Conservation (phyloP, 129 eudicot species). For the Flaveria brownii region DNA sequence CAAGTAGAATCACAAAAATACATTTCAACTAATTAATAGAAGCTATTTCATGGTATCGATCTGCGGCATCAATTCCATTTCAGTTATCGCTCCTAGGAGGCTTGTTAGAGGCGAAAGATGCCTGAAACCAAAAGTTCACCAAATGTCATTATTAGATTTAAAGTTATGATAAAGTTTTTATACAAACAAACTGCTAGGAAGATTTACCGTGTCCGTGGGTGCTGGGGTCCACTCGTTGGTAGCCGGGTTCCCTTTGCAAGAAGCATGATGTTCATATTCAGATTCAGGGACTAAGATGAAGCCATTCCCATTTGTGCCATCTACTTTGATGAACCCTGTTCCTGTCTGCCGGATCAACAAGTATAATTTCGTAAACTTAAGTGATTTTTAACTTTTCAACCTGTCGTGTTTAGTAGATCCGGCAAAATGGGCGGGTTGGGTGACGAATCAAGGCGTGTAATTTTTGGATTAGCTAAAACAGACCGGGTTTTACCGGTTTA, state of each 20-base stretch:
- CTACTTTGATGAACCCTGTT: conserved; percentile 88
- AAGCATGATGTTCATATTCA: conserved; percentile 44
- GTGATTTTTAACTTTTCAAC: not conserved
- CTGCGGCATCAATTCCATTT: conserved; percentile 23
- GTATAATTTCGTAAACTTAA: conserved; percentile 21
- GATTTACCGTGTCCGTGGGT: conserved; percentile 46
- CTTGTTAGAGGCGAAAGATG: conserved; percentile 41
- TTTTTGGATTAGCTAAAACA: not conserved
- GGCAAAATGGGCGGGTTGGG: not conserved
- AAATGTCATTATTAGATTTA: conserved; percentile 3
- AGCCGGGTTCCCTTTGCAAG: conserved; percentile 89
- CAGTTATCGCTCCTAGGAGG: conserved; percentile 74
- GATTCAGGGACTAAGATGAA: conserved; percentile 54
- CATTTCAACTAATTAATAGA: not conserved
- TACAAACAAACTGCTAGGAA: not conserved
- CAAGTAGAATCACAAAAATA: not conserved
- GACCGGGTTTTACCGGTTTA: not conserved
- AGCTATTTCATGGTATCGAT: conserved; percentile 20
- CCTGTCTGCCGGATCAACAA: conserved; percentile 68
- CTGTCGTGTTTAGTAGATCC: not conserved
- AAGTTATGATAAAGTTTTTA: not conserved
- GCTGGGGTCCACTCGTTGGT: conserved; percentile 96
- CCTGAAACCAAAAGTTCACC: conserved; percentile 45
- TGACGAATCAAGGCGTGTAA: not conserved
- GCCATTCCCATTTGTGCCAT: conserved; percentile 36